These are phyloP conservation scores for Mycena epipterygia DNA, from an alignment of 768 basidiomycete species.

Conservation along the genomic window DNA sequence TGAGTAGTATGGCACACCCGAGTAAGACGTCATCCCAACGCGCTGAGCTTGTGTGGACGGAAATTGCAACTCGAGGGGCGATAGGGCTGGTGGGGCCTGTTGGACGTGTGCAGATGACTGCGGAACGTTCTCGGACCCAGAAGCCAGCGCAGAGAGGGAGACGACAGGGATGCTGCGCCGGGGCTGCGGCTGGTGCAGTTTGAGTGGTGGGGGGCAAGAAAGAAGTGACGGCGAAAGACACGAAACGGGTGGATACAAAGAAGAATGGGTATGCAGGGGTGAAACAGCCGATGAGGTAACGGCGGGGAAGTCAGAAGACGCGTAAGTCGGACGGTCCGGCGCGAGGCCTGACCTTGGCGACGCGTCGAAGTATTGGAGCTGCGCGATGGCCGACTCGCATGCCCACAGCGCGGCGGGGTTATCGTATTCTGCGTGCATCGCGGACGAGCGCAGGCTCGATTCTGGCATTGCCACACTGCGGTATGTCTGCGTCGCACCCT, in stretches of 20 bases:
- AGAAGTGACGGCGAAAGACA: constrained; percentile 32
- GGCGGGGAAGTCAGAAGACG: constrained; percentile 12
- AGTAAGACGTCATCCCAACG: constrained; percentile 27
- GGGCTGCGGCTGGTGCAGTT: constrained; percentile 37
- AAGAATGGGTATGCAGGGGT: constrained; percentile 14
- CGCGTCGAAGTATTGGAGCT: constrained; percentile 18
- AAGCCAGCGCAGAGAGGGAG: constrained; percentile 33
- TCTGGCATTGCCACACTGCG: background rate
- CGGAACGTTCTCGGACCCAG: constrained; percentile 6
- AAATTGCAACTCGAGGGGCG: constrained; percentile 27
- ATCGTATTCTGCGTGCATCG: constrained; percentile 16
- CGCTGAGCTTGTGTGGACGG: constrained; percentile 5
- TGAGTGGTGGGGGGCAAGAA: constrained; percentile 25
- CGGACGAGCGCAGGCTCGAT: constrained; percentile 12
- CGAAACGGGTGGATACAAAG: constrained; percentile 11
- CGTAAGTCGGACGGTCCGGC: constrained; percentile 16
- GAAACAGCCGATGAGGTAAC: constrained; percentile 24
- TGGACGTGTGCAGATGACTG: background rate
- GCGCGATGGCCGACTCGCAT: constrained; percentile 20
- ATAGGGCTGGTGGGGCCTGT: constrained; percentile 18
- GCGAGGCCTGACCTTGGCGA: constrained; percentile 1
- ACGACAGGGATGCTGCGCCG: constrained; percentile 35
- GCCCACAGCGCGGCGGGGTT: constrained; percentile 20
- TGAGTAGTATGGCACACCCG: constrained; percentile 14
- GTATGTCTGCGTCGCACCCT: constrained; percentile 20